phyloP scores from a whole-genome alignment of 1,284 basidiomycete species.

The Marasmius fiardii region DNA sequence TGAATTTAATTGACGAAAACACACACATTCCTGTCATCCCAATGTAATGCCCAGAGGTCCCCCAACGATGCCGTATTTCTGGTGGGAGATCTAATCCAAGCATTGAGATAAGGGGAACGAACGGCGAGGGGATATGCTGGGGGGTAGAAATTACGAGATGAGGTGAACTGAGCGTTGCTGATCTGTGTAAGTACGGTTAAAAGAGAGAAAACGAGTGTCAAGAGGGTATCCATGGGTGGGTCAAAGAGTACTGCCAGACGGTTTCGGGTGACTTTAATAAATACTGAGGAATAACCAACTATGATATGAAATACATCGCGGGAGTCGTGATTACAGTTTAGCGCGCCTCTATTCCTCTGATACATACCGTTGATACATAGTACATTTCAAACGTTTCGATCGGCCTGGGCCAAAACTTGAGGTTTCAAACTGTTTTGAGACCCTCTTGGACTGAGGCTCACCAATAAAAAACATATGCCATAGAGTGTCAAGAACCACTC shows the following conservation, averaged over 20 bases:
- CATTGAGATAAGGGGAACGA: constrained; percentile 33
- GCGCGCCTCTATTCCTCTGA: too few species aligned
- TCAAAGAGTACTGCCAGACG: neutral
- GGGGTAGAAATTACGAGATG: constrained; percentile 6
- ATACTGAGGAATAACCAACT: too few species aligned
- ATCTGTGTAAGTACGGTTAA: constrained; percentile 3
- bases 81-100: constrained; percentile 24
- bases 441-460: too few species aligned
- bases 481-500: too few species aligned
- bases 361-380: too few species aligned
- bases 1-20: neutral
- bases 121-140: constrained; percentile 27
- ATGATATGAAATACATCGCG: too few species aligned
- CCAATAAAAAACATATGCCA: too few species aligned
- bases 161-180: constrained; percentile 7
- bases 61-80: neutral
- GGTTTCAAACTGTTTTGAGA: too few species aligned
- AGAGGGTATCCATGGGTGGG: neutral
- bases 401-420: too few species aligned
- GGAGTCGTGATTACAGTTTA: too few species aligned
- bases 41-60: neutral
- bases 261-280: neutral
- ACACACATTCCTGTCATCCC: neutral
- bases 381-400: too few species aligned
- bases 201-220: neutral